A percentile compares a stretch with the other conserved stretches of the same genome.
These are phyloP conservation scores for Pezicula rhizophila DNA, from an alignment of 2,329 filamentous ascomycete species.

Conservation along the genomic window DNA sequence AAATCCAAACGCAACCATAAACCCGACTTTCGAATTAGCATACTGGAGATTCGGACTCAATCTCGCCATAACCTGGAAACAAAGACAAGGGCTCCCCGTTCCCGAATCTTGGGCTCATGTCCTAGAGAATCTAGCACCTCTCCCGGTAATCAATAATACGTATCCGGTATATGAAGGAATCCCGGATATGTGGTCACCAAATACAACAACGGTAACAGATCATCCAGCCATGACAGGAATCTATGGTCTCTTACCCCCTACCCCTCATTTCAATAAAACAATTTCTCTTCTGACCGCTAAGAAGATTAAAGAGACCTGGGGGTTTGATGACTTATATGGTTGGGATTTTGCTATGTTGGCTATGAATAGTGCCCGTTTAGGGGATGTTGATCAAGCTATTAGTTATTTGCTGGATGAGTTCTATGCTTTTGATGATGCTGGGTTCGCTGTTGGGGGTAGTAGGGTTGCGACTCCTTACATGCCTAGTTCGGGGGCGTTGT, in stretches of 20 bases:
- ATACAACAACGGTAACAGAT: slow-evolving; percentile 31
- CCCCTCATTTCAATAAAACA: slow-evolving; percentile 30
- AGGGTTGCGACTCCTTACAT: slow-evolving; percentile 53
- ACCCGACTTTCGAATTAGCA: slow-evolving; percentile 52
- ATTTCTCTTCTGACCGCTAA: slow-evolving; percentile 32
- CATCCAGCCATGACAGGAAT: slow-evolving; percentile 41
- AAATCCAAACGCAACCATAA: slow-evolving; percentile 47
- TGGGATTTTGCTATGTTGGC: slow-evolving; percentile 43
- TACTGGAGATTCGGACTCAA: slow-evolving; percentile 57
- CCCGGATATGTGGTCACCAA: slow-evolving; percentile 36
- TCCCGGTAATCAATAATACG: slow-evolving; percentile 43
- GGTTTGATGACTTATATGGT: slow-evolving; percentile 35
- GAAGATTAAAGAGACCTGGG: slow-evolving; percentile 35
- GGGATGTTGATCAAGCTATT: slow-evolving; percentile 34
- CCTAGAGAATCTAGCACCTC: slow-evolving; percentile 43
- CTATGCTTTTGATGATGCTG: slow-evolving; percentile 46
- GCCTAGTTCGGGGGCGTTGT: slow-evolving; percentile 41
- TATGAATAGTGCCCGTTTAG: slow-evolving; percentile 38
- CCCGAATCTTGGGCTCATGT: slow-evolving; percentile 43
- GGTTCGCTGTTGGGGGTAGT: slow-evolving; percentile 45
- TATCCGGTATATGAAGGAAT: slow-evolving; percentile 51
- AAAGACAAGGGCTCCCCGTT: slow-evolving; percentile 35
- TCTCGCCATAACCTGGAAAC: slow-evolving; percentile 46
- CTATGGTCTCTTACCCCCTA: slow-evolving; percentile 36
- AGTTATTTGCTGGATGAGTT: slow-evolving; percentile 28